A percentile compares a stretch with the other conserved stretches of the same genome.
Conservation (phyloP, 768 basidiomycete genomes). For the Daedaleopsis sinensis region DNA sequence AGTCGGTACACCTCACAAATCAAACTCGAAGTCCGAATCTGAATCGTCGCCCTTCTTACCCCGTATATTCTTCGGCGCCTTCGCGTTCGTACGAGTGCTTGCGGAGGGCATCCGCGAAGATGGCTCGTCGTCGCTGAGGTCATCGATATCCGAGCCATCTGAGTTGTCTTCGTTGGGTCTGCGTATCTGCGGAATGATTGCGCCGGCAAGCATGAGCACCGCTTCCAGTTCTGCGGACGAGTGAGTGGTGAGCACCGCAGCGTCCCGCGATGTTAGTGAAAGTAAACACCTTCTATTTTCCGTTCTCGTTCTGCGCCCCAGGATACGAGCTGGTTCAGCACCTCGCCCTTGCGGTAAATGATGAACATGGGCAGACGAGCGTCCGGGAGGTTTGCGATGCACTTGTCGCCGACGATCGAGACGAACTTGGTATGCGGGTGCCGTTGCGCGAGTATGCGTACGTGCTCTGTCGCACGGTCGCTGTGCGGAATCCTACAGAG, state of each 20-base stretch:
- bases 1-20: background rate
- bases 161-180: conserved; percentile 37
- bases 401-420: conserved; percentile 92
- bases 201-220: conserved; percentile 63
- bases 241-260: conserved; percentile 4
- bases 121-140: conserved; percentile 48
- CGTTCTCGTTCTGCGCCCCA: conserved; percentile 85
- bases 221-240: conserved; percentile 65
- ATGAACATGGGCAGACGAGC: conserved; percentile 89
- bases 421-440: conserved; percentile 95
- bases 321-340: conserved; percentile 80
- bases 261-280: conserved; percentile 4
- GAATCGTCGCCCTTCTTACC: conserved; percentile 65
- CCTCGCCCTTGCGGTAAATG: conserved; percentile 90
- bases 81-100: conserved; percentile 56
- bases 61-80: conserved; percentile 57
- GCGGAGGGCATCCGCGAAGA: conserved; percentile 62
- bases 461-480: conserved; percentile 70
- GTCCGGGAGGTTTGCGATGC: conserved; percentile 96
- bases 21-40: conserved; percentile 72
- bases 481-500: conserved; percentile 74
- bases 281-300: conserved; percentile 70
- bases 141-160: conserved; percentile 49
- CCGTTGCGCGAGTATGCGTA: conserved; percentile 72
- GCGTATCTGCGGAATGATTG: conserved; percentile 60